Percentiles rank a stretch among this genome's conserved stretches.
These are phyloP conservation scores for Hemisphaericaspora xylofermentans DNA, from an alignment of 1,139 yeast species.

Conservation along the genomic window DNA sequence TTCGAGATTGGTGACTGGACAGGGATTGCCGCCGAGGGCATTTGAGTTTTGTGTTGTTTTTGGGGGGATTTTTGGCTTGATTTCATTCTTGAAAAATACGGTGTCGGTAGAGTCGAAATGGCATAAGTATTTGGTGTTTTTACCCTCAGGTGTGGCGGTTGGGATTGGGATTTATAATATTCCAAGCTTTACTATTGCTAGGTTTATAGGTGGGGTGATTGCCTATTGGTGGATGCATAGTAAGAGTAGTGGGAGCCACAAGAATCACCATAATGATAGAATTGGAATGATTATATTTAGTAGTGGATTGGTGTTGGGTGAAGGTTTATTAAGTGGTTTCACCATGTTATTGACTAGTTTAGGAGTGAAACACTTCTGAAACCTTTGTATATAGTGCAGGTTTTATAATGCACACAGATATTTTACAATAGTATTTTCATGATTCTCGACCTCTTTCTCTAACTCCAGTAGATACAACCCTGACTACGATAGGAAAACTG, in stretches of 20 bases:
- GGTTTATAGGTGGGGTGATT: slow-evolving; percentile 86
- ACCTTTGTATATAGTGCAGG: background rate
- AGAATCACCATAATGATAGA: slow-evolving; percentile 30
- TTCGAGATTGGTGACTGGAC: slow-evolving; percentile 87
- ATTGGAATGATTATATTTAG: slow-evolving; percentile 82
- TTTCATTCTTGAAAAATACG: slow-evolving; percentile 65
- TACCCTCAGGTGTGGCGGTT: slow-evolving; percentile 95
- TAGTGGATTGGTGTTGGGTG: slow-evolving; percentile 91
- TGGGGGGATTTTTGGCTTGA: slow-evolving; percentile 65
- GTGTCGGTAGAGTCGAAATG: slow-evolving; percentile 39
- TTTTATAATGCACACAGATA: background rate
- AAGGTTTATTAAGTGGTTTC: slow-evolving; percentile 81
- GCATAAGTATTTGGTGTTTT: slow-evolving; percentile 49
- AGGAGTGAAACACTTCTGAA: slow-evolving; percentile 44
- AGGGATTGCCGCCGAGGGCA: slow-evolving; percentile 83
- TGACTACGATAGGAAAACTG: too few species aligned
- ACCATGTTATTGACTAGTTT: slow-evolving; percentile 76
- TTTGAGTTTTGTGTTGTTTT: slow-evolving; percentile 61
- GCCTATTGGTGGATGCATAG: slow-evolving; percentile 58
- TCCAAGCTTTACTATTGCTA: slow-evolving; percentile 89
- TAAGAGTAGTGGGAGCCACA: slow-evolving; percentile 20
- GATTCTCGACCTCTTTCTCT: too few species aligned
- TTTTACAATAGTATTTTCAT: too few species aligned
- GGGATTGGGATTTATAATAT: slow-evolving; percentile 95
- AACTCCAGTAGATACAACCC: too few species aligned